Evolutionary conservation across 495 filamentous ascomycete species (phyloP), one percentile per base, ranked within the genome.

Genomic region (Glonium stellatum): DNA sequence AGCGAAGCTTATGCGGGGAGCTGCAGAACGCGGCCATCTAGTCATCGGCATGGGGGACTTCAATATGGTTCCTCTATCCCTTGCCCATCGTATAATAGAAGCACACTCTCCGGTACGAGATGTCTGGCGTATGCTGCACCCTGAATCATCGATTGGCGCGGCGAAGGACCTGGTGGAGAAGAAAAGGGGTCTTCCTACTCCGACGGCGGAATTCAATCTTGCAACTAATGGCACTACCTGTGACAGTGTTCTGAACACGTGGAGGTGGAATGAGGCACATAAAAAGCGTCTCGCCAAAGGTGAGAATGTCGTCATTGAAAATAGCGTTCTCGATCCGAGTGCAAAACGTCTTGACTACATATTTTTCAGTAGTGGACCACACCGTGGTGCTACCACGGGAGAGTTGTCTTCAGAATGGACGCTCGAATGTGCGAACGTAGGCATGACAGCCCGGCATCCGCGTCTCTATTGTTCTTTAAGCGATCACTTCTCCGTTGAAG

Each of bases 281-380:
- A 80, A 82, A 58, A 84, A 84, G 55, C 72, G 75, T 13, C 75
- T 92, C 0, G 73, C 76, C 18, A 83, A 80, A 66, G 85, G 85
- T 15, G 72, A 82, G 42, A 79, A 82, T 8, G 69, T 80, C 6
- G 62, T 65, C 2, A 72, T 88, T 0, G 76, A 89, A 18, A 73
- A 79, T 0, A 78, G 86, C 37, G 82, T 77, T 0, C 69, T 74
- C 4, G 91, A 96, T 70, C 83, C 82, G 4, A 76, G 77, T 27
- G 95, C 86, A 5, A 92, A 95, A 71, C 77, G 93, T 19, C 79
- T 97, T n/a, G 95, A 98, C 73, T 98, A 97, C 74, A 88, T 97
- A 62, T 98, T 98, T 69, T 77, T 87, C 10, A 79, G 60, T 31
- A 59, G 57, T 34, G 73, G 65, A 23, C 57, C 63, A 36, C 67